Conservation (phyloP, 176 grass and related monocot species). For the Musa beccarii region DNA sequence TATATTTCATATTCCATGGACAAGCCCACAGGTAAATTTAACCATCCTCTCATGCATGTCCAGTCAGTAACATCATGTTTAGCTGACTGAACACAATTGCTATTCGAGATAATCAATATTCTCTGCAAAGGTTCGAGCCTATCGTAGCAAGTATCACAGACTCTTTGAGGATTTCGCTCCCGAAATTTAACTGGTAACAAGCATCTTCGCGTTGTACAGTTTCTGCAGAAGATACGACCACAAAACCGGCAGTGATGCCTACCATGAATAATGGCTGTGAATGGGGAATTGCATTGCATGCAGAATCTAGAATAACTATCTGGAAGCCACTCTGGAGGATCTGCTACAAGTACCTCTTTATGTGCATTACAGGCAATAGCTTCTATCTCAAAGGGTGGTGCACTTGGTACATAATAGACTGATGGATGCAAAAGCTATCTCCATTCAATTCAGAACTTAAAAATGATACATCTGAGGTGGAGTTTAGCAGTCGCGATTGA, state of each 20-base stretch:
- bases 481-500: slow-evolving; percentile 17
- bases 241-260: slow-evolving; percentile 93
- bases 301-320: slow-evolving; percentile 57
- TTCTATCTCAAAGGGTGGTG: slow-evolving; percentile 54
- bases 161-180: slow-evolving; percentile 63
- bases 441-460: slow-evolving; percentile 47
- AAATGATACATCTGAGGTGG: slow-evolving; percentile 60
- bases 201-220: slow-evolving; percentile 59
- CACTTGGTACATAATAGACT: slow-evolving; percentile 54
- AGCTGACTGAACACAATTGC: slow-evolving; percentile 58
- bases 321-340: slow-evolving; percentile 75
- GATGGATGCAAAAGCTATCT: slow-evolving; percentile 56
- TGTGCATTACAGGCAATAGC: slow-evolving; percentile 38
- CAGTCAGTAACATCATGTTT: slow-evolving; percentile 91
- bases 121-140: slow-evolving; percentile 77
- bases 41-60: slow-evolving; percentile 71
- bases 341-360: slow-evolving; percentile 49
- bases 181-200: slow-evolving; percentile 67
- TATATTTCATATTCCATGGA: slow-evolving; percentile 90
- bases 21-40: slow-evolving; percentile 82
- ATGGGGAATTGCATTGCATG: slow-evolving; percentile 78
- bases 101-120: slow-evolving; percentile 57
- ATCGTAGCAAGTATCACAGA: slow-evolving; percentile 79
- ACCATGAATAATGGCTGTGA: slow-evolving; percentile 49
- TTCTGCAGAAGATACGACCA: slow-evolving; percentile 64